A percentile compares a stretch with the other conserved stretches of the same genome.
phyloP scores from a whole-genome alignment of 129 eudicot species.

The Calendula officinalis region DNA sequence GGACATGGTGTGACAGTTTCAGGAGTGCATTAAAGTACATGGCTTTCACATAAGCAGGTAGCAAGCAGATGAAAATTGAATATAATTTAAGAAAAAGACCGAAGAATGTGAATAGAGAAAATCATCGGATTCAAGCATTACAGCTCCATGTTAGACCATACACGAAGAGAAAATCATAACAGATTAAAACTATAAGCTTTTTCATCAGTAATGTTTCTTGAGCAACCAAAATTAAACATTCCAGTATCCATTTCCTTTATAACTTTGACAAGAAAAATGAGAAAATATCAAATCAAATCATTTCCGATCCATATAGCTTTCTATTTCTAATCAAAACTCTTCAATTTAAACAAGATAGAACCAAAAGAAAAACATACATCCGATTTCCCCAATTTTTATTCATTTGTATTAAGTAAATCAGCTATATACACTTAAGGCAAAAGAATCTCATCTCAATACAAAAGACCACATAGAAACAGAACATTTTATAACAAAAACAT shows the following conservation, averaged over 20 bases:
- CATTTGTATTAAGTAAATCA: conserved; percentile 7
- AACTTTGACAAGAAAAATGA: not conserved
- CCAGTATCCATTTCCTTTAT: not conserved
- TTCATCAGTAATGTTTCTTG: conserved; percentile 3
- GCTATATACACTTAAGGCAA: not conserved
- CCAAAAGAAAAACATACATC: not conserved
- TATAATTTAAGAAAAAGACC: no score
- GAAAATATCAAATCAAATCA: conserved; percentile 1
- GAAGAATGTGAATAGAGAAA: no score
- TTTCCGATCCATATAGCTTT: not conserved
- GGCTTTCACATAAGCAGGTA: no score
- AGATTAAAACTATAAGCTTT: not conserved
- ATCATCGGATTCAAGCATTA: no score
- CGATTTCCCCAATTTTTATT: not conserved
- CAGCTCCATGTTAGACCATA: not conserved
- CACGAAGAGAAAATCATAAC: not conserved
- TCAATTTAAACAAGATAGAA: not conserved
- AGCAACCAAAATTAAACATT: not conserved
- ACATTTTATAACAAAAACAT: not conserved
- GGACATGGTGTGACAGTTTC: no score
- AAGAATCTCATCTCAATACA: conserved; percentile 2
- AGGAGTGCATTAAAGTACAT: no score
- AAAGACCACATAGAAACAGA: not conserved
- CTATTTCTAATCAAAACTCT: not conserved
- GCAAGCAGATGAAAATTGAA: no score